Conservation (phyloP, 352 stramenopile species). For the Phytophthora pinifolia region DNA sequence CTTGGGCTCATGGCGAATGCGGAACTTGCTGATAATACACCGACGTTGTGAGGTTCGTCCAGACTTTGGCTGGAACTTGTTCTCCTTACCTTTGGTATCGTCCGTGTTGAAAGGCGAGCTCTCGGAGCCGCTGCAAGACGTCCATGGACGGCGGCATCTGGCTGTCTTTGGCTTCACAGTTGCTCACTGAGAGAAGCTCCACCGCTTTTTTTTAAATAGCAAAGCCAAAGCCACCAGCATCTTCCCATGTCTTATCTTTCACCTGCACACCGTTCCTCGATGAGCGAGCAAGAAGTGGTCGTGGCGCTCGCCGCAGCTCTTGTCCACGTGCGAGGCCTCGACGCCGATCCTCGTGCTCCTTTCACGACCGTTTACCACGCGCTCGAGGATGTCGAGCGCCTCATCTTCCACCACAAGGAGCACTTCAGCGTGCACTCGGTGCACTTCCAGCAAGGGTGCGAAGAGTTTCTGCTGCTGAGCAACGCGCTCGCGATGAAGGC, state of each 20-base stretch:
- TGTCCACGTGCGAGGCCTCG: constrained; percentile 27
- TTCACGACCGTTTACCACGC: constrained; percentile 24
- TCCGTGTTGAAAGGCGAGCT: constrained; percentile 41
- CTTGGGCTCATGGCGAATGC: constrained; percentile 46
- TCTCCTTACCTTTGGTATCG: constrained; percentile 52
- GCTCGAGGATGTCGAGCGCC: constrained; percentile 40
- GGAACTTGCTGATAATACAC: constrained; percentile 48
- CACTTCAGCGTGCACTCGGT: constrained; percentile 36
- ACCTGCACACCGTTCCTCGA: not conserved
- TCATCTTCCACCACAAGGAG: constrained; percentile 54
- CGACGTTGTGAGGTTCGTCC: not conserved
- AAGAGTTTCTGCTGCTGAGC: constrained; percentile 66
- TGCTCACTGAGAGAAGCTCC: constrained; percentile 2
- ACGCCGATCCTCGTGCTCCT: constrained; percentile 7
- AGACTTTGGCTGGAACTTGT: not conserved
- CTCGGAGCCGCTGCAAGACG: constrained; percentile 30
- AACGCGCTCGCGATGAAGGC: constrained; percentile 61
- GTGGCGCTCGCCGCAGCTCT: constrained; percentile 47
- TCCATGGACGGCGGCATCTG: constrained; percentile 17
- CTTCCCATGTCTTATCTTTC: constrained; percentile 16
- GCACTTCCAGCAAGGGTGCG: constrained; percentile 55
- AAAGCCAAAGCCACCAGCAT: not conserved
- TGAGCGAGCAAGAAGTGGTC: constrained; percentile 40
- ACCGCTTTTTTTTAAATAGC: too few species aligned
- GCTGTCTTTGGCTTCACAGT: not conserved